Conservation (phyloP, 257 asterid species). For the Lavandula angustifolia region DNA sequence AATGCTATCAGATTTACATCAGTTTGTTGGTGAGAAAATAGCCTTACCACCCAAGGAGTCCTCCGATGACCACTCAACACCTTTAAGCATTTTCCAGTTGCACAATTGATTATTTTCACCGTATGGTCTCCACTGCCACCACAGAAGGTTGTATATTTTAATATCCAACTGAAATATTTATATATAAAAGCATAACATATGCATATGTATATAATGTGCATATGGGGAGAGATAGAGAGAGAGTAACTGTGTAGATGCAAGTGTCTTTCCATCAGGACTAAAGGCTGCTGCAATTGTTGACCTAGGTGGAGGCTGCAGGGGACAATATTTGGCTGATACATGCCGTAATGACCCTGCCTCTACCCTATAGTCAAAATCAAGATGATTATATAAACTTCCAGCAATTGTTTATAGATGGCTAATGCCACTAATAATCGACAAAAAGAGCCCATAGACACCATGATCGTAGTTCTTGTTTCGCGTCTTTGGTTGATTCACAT, state of each 20-base stretch:
- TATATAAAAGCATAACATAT: not conserved
- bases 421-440: not conserved
- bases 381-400: conserved; percentile 13
- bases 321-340: conserved; percentile 79
- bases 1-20: conserved; percentile 12
- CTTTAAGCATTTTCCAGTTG: conserved; percentile 85
- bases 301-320: conserved; percentile 87
- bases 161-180: not conserved
- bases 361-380: conserved; percentile 53
- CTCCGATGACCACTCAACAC: conserved; percentile 92
- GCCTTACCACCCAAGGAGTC: conserved; percentile 98
- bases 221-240: conserved; percentile 20
- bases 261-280: conserved; percentile 86
- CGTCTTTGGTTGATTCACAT: conserved; percentile 58
- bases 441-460: conserved; percentile 50
- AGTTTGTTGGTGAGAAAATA: conserved; percentile 26
- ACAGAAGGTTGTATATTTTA: not conserved
- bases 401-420: not conserved
- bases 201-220: not conserved
- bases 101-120: conserved; percentile 83
- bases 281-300: conserved; percentile 98
- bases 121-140: conserved; percentile 92
- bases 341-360: conserved; percentile 80
- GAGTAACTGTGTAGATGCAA: conserved; percentile 89
- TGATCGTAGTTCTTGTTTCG: conserved; percentile 72